Conservation (phyloP, 1,139 yeast species). For the Yamadazyma buinensis region DNA sequence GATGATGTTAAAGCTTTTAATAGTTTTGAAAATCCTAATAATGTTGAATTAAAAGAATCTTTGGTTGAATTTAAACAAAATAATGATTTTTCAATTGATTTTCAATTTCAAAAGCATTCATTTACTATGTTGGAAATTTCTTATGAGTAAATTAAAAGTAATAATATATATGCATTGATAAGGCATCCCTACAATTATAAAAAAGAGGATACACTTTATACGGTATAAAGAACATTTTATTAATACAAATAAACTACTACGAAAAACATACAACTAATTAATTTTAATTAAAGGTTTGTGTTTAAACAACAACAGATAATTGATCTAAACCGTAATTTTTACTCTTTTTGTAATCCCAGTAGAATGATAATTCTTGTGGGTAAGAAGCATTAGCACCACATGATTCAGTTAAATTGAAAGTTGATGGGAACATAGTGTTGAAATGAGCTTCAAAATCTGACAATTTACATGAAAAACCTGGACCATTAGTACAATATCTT, state of each 20-base stretch:
- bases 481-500: conserved; percentile 46
- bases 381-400: conserved; percentile 1
- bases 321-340: too few species aligned
- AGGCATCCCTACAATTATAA: too few species aligned
- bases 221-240: too few species aligned
- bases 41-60: conserved; percentile 8
- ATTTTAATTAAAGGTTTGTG: too few species aligned
- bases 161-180: too few species aligned
- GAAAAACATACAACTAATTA: too few species aligned
- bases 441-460: conserved; percentile 25
- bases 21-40: conserved; percentile 16
- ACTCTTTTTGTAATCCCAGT: conserved; percentile 3
- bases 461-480: conserved; percentile 54
- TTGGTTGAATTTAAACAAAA: conserved; percentile 5
- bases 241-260: too few species aligned
- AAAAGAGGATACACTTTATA: too few species aligned
- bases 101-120: conserved; percentile 14
- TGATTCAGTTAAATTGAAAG: not conserved
- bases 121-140: conserved; percentile 13
- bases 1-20: conserved; percentile 23
- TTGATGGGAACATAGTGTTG: not conserved
- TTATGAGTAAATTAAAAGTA: conserved; percentile 1
- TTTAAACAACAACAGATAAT: too few species aligned
- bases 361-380: conserved; percentile 3
- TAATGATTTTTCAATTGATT: conserved; percentile 2